phyloP scores from a whole-genome alignment of 768 basidiomycete species.

The Podaxis sp. region DNA sequence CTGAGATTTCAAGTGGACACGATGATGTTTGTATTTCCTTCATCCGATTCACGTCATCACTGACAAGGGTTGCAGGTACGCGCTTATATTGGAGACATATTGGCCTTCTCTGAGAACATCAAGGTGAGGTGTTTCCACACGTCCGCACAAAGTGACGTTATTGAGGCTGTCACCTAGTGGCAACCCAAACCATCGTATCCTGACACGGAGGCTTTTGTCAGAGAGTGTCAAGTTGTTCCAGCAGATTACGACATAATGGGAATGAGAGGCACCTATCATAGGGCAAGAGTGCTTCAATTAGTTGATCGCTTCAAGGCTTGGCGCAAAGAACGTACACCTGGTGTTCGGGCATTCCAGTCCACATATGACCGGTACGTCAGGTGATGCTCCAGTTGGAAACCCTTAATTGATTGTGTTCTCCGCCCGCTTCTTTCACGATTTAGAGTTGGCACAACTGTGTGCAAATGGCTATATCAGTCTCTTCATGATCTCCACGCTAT shows the following conservation, averaged over 20 bases:
- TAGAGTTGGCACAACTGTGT: slow-evolving; percentile 65
- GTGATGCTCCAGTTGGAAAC: background rate
- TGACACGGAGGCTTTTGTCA: slow-evolving; percentile 60
- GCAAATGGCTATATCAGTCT: slow-evolving; percentile 76
- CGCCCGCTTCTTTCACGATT: slow-evolving; percentile 16
- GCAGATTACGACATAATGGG: slow-evolving; percentile 74
- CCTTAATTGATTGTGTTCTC: background rate
- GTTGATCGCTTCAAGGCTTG: slow-evolving; percentile 65
- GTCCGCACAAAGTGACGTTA: slow-evolving; percentile 2
- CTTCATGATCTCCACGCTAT: slow-evolving; percentile 78
- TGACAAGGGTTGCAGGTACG: slow-evolving; percentile 50
- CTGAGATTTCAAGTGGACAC: slow-evolving; percentile 71
- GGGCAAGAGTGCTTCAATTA: slow-evolving; percentile 56
- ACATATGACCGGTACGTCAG: slow-evolving; percentile 71
- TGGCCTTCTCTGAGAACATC: slow-evolving; percentile 72
- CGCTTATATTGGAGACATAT: slow-evolving; percentile 70
- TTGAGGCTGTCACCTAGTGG: slow-evolving; percentile 43
- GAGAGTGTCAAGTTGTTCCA: slow-evolving; percentile 59
- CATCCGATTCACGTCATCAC: slow-evolving; percentile 8
- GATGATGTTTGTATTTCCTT: slow-evolving; percentile 56
- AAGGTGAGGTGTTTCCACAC: slow-evolving; percentile 44
- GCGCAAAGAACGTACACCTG: slow-evolving; percentile 70
- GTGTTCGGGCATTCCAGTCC: slow-evolving; percentile 79
- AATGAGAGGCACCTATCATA: slow-evolving; percentile 64
- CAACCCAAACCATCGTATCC: slow-evolving; percentile 62